Evolutionary conservation across 331 rosid species (phyloP).

Genomic region (Pyrus hybrid): DNA sequence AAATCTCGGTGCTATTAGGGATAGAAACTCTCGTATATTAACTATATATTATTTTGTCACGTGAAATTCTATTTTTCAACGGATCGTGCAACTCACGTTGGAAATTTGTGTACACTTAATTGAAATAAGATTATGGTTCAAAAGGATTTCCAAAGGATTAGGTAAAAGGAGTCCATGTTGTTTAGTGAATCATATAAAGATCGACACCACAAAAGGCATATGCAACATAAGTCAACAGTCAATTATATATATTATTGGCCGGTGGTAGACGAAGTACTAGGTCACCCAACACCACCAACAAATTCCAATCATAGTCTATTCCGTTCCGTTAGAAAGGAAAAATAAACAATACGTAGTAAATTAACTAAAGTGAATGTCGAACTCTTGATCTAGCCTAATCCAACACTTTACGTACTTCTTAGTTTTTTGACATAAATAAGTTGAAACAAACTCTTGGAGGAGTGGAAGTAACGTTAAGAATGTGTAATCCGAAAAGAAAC

Average conservation of each 20-base stretch:
- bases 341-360: neutral
- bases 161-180: neutral
- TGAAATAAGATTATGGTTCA: neutral
- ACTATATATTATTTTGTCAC: too few relatives aligned
- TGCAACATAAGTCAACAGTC: neutral
- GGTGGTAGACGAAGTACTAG: neutral
- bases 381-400: too few relatives aligned
- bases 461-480: neutral
- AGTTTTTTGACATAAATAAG: neutral
- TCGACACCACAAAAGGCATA: neutral
- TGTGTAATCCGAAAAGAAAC: neutral
- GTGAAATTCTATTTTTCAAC: too few relatives aligned
- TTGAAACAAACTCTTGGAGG: neutral
- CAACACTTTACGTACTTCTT: too few relatives aligned
- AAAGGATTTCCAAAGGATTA: neutral
- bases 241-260: neutral
- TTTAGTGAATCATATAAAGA: neutral
- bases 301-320: neutral
- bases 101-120: neutral
- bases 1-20: too few relatives aligned
- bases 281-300: neutral
- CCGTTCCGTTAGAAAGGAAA: neutral
- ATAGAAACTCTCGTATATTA: too few relatives aligned
- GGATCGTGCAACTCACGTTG: neutral
- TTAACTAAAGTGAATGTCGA: neutral